Base-by-base conservation (phyloP, 495 filamentous ascomycete species). In the Penicillium ochrochloron region DNA sequence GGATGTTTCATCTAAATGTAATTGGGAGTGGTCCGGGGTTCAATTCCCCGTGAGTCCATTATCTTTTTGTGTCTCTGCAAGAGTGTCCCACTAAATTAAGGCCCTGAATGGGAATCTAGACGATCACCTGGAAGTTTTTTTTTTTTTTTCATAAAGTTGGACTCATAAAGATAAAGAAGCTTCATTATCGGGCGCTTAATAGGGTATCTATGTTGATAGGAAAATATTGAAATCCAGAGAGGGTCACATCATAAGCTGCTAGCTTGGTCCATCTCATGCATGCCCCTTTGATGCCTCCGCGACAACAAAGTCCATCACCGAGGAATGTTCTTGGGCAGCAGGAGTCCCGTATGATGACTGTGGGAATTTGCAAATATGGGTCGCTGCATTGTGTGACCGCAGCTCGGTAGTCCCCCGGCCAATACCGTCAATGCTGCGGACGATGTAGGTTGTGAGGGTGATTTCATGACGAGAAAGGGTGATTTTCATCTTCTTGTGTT, bases 1-100 rank as follows among this genome's bases (percentile, higher is more conserved):
- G 15, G 51, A 19, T 54, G 37, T 14, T 17, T 41, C 31, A n/a
- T 11, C 31, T 5, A 3, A 2, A 19, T 29, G 31, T 34, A 14
- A 15, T 27, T 54, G 78, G 79, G 79, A 76, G 80, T 80, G 79
- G 81, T 83, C 82, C 80, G 76, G 82, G 82, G 79, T 83, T 84
- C 81, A 77, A 83, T 83, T 84, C 79, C 81, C 82, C 75, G 82
- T 81, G 78, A 76, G 74, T 76, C 75, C 75, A 78, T 5, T 4
- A 23, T 4, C 37, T 3, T 51, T 35, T 44, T 46, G 39, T 23
- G 0, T 23, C 14, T 42, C 35, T 11, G 15, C 9, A 14, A 12
- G 2, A 12, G 2, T 8, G 6, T 0, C 1, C 9, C 10, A 14
- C 2, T 12, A 12, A 37, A 27, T 27, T 10, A 12, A 35, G 34